Evolutionary conservation across 495 filamentous ascomycete genomes (phyloP).

Genomic region (Lentithecium fluviatile): DNA sequence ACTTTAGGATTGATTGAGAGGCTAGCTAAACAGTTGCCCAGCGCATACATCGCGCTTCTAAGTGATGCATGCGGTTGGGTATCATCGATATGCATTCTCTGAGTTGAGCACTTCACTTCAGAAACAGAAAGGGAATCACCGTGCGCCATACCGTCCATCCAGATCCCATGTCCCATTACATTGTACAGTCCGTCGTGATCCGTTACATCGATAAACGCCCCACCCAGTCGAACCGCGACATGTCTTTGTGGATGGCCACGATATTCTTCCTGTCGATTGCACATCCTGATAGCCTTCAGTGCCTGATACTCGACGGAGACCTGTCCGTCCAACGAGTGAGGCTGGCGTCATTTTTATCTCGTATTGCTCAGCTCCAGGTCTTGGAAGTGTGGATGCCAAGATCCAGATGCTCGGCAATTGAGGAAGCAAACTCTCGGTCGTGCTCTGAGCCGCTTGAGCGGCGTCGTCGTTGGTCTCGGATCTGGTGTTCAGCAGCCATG

Average conservation of each 20-base stretch:
- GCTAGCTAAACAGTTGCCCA: background rate
- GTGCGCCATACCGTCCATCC: conserved; percentile 8
- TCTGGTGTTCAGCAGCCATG: conserved; percentile 63
- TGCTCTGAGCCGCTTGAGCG: conserved; percentile 32
- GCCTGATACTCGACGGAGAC: background rate
- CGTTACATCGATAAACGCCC: no score
- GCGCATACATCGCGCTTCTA: conserved; percentile 2
- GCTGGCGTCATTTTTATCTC: background rate
- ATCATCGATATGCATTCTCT: conserved; percentile 13
- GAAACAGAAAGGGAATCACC: background rate
- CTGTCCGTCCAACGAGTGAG: background rate
- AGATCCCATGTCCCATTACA: background rate
- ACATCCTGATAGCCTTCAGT: background rate
- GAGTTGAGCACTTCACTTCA: conserved; percentile 27
- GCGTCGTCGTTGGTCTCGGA: conserved; percentile 44
- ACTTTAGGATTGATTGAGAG: background rate
- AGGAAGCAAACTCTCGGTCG: conserved; percentile 27
- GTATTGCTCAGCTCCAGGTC: conserved; percentile 1
- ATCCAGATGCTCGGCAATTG: conserved; percentile 29
- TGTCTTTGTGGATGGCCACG: no score
- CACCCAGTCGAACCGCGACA: background rate
- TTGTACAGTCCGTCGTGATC: background rate
- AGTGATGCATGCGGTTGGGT: conserved; percentile 12
- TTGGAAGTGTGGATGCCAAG: conserved; percentile 1
- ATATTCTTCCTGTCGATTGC: no score